A percentile compares a stretch with the other conserved stretches of the same genome.
Evolutionary conservation across 176 grass and related monocot genomes (phyloP).

Genomic region (Ensete ventricosum): DNA sequence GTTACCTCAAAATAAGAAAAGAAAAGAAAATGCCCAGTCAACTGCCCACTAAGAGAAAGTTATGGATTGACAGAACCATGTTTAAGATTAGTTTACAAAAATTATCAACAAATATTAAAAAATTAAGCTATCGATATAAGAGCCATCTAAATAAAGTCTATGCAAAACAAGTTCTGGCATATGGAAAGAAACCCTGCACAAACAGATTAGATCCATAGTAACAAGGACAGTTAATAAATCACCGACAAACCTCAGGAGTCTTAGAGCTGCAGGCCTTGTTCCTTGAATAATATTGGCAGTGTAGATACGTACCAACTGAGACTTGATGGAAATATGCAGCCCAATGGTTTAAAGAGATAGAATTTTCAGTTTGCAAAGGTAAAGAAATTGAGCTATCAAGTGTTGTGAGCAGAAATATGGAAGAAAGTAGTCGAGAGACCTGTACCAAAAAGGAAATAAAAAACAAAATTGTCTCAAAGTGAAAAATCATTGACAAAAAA

Average conservation of each 20-base stretch:
- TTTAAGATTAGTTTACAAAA: background rate
- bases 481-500: background rate
- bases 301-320: constrained; percentile 53
- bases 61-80: background rate
- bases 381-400: constrained; percentile 33
- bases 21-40: too few species aligned
- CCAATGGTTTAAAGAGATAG: constrained; percentile 82
- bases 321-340: constrained; percentile 78
- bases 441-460: constrained; percentile 19
- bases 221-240: background rate
- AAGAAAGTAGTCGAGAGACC: constrained; percentile 71
- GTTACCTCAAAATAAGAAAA: background rate
- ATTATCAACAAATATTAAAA: background rate
- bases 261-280: constrained; percentile 12
- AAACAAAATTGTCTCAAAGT: constrained; percentile 11
- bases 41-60: background rate
- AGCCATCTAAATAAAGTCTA: too few species aligned
- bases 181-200: background rate
- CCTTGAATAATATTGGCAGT: constrained; percentile 32
- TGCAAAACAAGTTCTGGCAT: background rate
- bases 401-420: constrained; percentile 57
- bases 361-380: constrained; percentile 39
- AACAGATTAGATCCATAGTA: background rate
- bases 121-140: too few species aligned
- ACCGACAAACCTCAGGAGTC: constrained; percentile 29